These are phyloP conservation scores for Candida germanica DNA, from an alignment of 805 yeast genomes.

Conservation along the genomic window DNA sequence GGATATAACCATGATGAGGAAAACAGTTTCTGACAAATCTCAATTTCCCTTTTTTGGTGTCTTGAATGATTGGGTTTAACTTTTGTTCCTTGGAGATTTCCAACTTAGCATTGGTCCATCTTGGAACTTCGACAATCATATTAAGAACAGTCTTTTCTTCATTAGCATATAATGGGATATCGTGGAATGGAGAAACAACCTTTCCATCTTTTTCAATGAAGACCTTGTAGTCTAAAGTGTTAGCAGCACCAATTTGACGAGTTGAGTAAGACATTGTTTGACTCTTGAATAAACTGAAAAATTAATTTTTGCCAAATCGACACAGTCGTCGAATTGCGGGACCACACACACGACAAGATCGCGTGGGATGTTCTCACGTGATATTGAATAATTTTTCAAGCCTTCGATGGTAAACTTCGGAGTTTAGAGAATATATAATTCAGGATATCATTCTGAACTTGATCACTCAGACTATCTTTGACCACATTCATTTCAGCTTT, in stretches of 20 bases:
- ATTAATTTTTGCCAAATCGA: not conserved
- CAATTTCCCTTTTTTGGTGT: slow-evolving; percentile 94
- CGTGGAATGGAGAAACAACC: slow-evolving; percentile 93
- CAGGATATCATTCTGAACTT: too few species aligned
- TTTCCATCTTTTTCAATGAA: slow-evolving; percentile 91
- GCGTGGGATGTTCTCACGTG: too few species aligned
- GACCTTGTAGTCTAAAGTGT: slow-evolving; percentile 91
- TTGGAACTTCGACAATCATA: slow-evolving; percentile 95
- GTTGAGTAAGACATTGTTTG: slow-evolving; percentile 67
- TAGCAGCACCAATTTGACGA: slow-evolving; percentile 93
- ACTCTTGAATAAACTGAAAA: not conserved
- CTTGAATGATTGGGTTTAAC: slow-evolving; percentile 94
- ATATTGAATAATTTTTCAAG: slow-evolving; percentile 1
- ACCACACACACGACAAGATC: not conserved
- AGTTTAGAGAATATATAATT: not conserved
- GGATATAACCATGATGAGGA: slow-evolving; percentile 98
- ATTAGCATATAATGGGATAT: slow-evolving; percentile 76
- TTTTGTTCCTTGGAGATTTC: slow-evolving; percentile 84
- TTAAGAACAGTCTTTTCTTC: slow-evolving; percentile 76
- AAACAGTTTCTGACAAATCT: slow-evolving; percentile 96
- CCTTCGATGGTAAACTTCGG: not conserved
- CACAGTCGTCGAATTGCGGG: slow-evolving; percentile 1
- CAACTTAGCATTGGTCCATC: slow-evolving; percentile 97
- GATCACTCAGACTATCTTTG: too few species aligned
- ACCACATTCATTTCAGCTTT: slow-evolving; percentile 58